These are phyloP conservation scores for Wickerhamomyces ciferrii DNA, from an alignment of 805 yeast species.

Conservation along the genomic window DNA sequence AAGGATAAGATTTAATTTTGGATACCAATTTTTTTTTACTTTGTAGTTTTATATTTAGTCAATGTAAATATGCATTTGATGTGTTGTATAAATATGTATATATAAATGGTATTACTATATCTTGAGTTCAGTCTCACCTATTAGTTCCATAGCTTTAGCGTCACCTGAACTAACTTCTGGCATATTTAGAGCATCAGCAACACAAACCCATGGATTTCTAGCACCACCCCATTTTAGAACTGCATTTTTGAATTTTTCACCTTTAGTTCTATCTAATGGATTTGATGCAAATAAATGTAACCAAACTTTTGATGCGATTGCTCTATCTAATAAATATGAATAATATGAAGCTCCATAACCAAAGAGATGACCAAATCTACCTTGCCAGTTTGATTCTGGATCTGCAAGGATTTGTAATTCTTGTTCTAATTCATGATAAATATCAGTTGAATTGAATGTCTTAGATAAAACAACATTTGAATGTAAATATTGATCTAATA, in stretches of 20 bases:
- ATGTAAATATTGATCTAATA: conserved; percentile 80
- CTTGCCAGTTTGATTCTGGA: conserved; percentile 79
- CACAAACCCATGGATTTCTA: conserved; percentile 79
- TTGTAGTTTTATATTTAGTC: not conserved
- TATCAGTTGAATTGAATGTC: conserved; percentile 48
- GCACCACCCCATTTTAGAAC: conserved; percentile 94
- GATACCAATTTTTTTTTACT: not conserved
- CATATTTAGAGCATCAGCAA: conserved; percentile 72
- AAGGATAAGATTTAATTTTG: not conserved
- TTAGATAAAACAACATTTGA: conserved; percentile 27
- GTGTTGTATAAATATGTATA: not conserved
- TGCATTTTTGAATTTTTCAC: conserved; percentile 63
- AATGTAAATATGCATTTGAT: not conserved
- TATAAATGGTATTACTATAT: not conserved
- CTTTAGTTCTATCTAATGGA: conserved; percentile 70
- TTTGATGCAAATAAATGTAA: conserved; percentile 59
- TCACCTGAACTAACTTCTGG: conserved; percentile 64
- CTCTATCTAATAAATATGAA: conserved; percentile 86
- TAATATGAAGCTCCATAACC: conserved; percentile 95
- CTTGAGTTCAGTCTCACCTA: conserved; percentile 30
- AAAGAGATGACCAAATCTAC: conserved; percentile 86
- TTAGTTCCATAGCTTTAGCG: conserved; percentile 57
- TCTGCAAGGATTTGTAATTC: conserved; percentile 61
- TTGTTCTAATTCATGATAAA: conserved; percentile 64
- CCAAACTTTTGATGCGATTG: conserved; percentile 88